A percentile compares a stretch with the other conserved stretches of the same genome.
These are phyloP conservation scores for Pseudomonodictys pantanalensis DNA, from an alignment of 495 filamentous ascomycete species.

Conservation along the genomic window DNA sequence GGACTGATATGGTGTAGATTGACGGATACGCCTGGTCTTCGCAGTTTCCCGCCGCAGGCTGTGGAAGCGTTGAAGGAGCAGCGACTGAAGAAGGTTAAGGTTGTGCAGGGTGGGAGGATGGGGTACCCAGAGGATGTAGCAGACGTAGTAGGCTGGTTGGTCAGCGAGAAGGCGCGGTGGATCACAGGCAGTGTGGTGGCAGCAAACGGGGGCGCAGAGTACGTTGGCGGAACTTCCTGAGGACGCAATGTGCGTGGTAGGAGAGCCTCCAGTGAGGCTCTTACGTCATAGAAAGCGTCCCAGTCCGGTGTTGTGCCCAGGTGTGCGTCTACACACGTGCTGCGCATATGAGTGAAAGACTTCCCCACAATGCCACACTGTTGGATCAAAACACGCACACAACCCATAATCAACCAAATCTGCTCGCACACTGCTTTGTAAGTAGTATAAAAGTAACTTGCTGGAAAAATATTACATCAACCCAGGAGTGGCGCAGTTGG, in stretches of 20 bases:
- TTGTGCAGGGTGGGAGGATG: conserved; percentile 26
- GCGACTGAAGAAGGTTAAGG: conserved; percentile 24
- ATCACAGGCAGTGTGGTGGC: conserved; percentile 31
- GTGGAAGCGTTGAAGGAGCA: conserved; percentile 21
- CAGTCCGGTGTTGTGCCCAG: too few relatives aligned
- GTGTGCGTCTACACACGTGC: too few relatives aligned
- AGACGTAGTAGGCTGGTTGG: conserved; percentile 34
- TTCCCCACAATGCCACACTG: too few relatives aligned
- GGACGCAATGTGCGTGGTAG: too few relatives aligned
- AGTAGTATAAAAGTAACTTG: too few relatives aligned
- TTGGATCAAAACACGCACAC: too few relatives aligned
- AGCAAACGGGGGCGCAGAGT: conserved; percentile 29
- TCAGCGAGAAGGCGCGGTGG: conserved; percentile 24
- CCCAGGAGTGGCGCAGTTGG: too few relatives aligned
- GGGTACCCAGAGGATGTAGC: conserved; percentile 31
- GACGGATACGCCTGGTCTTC: conserved; percentile 27
- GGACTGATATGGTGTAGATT: too few relatives aligned
- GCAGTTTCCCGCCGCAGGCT: conserved; percentile 14
- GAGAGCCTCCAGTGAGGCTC: not conserved
- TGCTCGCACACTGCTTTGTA: too few relatives aligned
- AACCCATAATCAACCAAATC: too few relatives aligned
- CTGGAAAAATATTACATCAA: too few relatives aligned
- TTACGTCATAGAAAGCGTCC: not conserved
- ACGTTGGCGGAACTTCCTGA: conserved; percentile 14
- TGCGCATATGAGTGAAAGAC: too few relatives aligned